Base-by-base conservation (phyloP, 768 basidiomycete species). In the Rhizopogon vinicolor region DNA sequence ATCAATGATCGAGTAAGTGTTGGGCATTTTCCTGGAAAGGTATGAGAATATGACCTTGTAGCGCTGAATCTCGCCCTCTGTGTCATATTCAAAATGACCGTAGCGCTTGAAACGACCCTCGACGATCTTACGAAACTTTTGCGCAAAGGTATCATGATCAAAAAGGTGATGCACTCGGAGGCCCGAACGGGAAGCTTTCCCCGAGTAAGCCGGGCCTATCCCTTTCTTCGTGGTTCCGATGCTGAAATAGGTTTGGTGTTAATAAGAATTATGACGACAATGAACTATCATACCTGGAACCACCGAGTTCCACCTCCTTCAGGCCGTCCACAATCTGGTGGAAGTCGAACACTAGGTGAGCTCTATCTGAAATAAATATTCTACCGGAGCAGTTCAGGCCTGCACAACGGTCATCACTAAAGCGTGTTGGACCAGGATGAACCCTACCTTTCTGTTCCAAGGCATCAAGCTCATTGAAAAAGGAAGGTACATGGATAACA, bases 281-380 rank as follows among this genome's bases (percentile, higher is more conserved):
- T 41, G 46, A 55, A 60, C 62, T 35, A 13, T 52, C 63, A 41
- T 61, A 86, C 86, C 87, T 91, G 1, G 85, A 87, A 8, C 92
- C 91, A 22, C 97, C 97, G 22, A 98, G 82, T 69, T 98, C 97
- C 40, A 93, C 92, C 71, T 99, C 97, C 70, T 98, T 99, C 65
- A 99, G 75, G 5, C 97, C 97, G 67, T 99, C 97, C 29, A 98
- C 97, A 65, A 98, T 98, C 76, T 99, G 97, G 73, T 99, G 97
- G 72, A 99, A 98, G 69, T 98, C 97, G 66, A 99, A 94, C 35
- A 99, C 97, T 58, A 99, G 86, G 60, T 96, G 93, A 3, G 97
- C 93, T 59, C 97, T 87, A 74, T 98, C 94, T 25, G 96, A 98
- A 62, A 99, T 79, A 69, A 97, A 89, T 18, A 99, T 73, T 35